Base-by-base conservation (phyloP, 2,329 filamentous ascomycete genomes). In the Aspergillus candidus region DNA sequence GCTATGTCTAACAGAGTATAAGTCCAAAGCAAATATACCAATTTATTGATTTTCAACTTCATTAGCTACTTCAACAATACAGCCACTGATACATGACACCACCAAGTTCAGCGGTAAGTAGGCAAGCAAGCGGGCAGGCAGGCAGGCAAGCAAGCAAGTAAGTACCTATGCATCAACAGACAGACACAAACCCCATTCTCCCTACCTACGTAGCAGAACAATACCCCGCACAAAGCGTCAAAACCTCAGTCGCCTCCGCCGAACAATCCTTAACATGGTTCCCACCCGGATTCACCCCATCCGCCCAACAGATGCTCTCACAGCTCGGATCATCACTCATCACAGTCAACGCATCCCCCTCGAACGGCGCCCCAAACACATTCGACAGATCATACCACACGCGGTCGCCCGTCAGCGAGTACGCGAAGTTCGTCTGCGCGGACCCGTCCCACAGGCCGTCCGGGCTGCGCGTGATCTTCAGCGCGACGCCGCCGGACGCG, bases 341-440 rank as follows among this genome's bases (percentile, higher is more conserved):
- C 7, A 67, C 53, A 1, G 41, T 43, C 10, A 67, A 39, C 1
- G 51, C 34, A 6, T 50, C 46, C 4, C 63, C 61, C 1, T 55
- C 54, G 52, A 72, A 72, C 8, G 69, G 58, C 44, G 69, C 63
- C 3, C 69, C 69, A 38, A 67, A 67, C 42, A 72, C 68, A 55
- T 68, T 63, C 4, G 62, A 67, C 44, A 73, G 53, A 41, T 71
- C 69, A 43, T 72, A 72, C 53, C 63, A 69, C 45, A 69, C 54
- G 34, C 58, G 53, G 37, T 52, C 56, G 33, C 60, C 57, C 41
- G 65, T 60, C 40, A 71, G 56, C 29, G 62, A 66, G 53, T 72
- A 72, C 32, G 69, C 66, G 49, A 63, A 71, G 49, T 62, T 65
- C 34, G 66, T 63, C 52, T 71, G 63, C 4, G 66, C 52, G 33